Percentiles rank a stretch among this genome's conserved stretches.
Evolutionary conservation across 805 yeast genomes (phyloP).

Genomic region (Zygotorulaspora sp.): DNA sequence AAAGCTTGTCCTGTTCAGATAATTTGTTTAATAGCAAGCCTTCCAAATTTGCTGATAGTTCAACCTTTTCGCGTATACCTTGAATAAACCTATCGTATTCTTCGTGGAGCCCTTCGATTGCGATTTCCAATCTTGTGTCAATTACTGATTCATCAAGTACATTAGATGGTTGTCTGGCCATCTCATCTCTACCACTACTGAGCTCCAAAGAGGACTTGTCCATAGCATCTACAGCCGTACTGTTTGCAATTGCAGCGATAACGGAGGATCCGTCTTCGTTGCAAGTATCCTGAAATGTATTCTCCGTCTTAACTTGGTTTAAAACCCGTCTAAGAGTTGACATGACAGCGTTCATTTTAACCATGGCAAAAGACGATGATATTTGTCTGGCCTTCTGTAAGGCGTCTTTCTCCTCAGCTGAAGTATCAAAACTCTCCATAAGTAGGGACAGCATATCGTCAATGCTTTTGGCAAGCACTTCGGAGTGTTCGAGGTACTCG

Average conservation of each 20-base stretch:
- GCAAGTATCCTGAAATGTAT: not conserved
- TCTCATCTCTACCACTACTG: not conserved
- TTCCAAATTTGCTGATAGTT: slow-evolving; percentile 19
- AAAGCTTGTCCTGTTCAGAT: slow-evolving; percentile 19
- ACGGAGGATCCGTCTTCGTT: not conserved
- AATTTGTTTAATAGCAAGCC: slow-evolving; percentile 20
- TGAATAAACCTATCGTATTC: slow-evolving; percentile 30
- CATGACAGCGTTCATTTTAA: slow-evolving; percentile 29
- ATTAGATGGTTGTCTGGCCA: not conserved
- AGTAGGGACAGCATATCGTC: slow-evolving; percentile 21
- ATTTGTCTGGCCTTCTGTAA: slow-evolving; percentile 22
- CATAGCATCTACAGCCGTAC: slow-evolving; percentile 16
- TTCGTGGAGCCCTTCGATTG: slow-evolving; percentile 28
- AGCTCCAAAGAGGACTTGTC: slow-evolving; percentile 1
- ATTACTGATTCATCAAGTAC: slow-evolving; percentile 13
- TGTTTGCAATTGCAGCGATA: slow-evolving; percentile 19
- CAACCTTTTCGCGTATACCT: slow-evolving; percentile 23
- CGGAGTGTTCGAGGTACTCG: slow-evolving; percentile 29
- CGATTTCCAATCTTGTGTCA: slow-evolving; percentile 28
- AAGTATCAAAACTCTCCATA: slow-evolving; percentile 15
- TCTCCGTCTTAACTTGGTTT: slow-evolving; percentile 7
- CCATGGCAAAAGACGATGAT: slow-evolving; percentile 26
- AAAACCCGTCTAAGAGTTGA: slow-evolving; percentile 18
- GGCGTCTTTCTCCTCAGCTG: slow-evolving; percentile 20
- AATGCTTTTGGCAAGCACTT: slow-evolving; percentile 21